Percentiles rank a stretch among this genome's conserved stretches.
phyloP scores from a whole-genome alignment of 2,329 filamentous ascomycete genomes.

The Epichloe brachyelytri region DNA sequence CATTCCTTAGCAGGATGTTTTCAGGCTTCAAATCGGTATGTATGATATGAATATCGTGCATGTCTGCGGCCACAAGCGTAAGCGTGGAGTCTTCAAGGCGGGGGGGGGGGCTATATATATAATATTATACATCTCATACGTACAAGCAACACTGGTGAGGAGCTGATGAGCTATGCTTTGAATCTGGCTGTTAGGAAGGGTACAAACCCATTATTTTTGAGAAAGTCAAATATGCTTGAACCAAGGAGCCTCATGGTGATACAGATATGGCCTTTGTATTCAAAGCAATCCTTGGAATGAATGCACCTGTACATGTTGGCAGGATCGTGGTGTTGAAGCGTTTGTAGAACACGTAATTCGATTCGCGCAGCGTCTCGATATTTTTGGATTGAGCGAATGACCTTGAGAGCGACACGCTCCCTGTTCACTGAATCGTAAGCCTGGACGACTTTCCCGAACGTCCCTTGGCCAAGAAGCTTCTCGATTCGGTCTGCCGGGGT shows the following conservation, averaged over 20 bases:
- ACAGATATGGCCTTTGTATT: conserved; percentile 95
- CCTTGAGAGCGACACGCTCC: conserved; percentile 83
- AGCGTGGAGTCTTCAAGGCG: too few species aligned
- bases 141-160: conserved; percentile 96
- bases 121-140: conserved; percentile 25
- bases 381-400: conserved; percentile 96
- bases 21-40: conserved; percentile 72
- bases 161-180: conserved; percentile 92
- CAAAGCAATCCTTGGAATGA: conserved; percentile 90
- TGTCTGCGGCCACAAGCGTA: too few species aligned
- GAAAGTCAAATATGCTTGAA: conserved; percentile 95
- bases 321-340: conserved; percentile 79
- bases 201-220: conserved; percentile 89
- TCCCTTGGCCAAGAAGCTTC: conserved; percentile 86
- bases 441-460: conserved; percentile 96
- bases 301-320: conserved; percentile 94
- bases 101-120: too few species aligned
- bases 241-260: conserved; percentile 66
- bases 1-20: conserved; percentile 55
- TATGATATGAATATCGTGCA: conserved; percentile 93
- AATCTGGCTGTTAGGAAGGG: conserved; percentile 96
- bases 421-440: conserved; percentile 68
- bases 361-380: conserved; percentile 94
- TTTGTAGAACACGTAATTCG: conserved; percentile 84
- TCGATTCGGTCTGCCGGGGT: conserved; percentile 60